Conservation (phyloP, 768 basidiomycete genomes). For the Pulveroboletus sp. region DNA sequence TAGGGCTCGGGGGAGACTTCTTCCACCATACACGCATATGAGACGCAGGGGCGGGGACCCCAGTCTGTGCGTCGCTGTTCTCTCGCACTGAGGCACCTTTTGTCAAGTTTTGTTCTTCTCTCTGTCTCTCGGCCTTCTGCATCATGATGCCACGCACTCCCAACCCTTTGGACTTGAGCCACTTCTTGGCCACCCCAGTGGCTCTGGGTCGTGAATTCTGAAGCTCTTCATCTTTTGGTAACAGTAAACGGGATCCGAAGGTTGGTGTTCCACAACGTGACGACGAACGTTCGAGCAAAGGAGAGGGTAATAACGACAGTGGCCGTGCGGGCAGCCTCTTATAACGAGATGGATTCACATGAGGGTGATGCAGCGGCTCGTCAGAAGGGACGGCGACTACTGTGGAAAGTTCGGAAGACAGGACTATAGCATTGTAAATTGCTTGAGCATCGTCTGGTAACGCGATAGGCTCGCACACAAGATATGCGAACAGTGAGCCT, state of each 20-base stretch:
- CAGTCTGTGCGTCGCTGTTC: not conserved
- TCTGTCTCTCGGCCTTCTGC: constrained; percentile 22
- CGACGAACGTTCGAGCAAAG: constrained; percentile 40
- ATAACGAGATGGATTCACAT: constrained; percentile 1
- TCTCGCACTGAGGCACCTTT: not conserved
- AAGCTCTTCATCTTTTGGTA: constrained; percentile 27
- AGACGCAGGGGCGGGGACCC: constrained; percentile 7
- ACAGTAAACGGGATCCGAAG: constrained; percentile 47
- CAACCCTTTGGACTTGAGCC: constrained; percentile 28
- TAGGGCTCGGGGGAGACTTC: constrained; percentile 15
- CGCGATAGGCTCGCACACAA: constrained; percentile 58
- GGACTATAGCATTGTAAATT: constrained; percentile 18
- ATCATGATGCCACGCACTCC: constrained; percentile 23
- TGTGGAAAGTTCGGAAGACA: constrained; percentile 16
- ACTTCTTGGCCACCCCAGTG: constrained; percentile 17
- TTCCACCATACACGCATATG: constrained; percentile 31
- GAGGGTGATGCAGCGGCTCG: not conserved
- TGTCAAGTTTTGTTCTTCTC: constrained; percentile 10
- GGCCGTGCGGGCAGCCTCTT: constrained; percentile 7
- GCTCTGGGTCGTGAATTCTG: constrained; percentile 12
- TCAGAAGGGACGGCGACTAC: constrained; percentile 9
- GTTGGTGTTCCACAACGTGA: constrained; percentile 60
- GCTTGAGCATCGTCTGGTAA: constrained; percentile 39
- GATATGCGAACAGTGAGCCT: constrained; percentile 66
- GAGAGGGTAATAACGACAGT: constrained; percentile 13